A percentile compares a stretch with the other conserved stretches of the same genome.
Evolutionary conservation across 805 yeast species (phyloP).

Genomic region (Saccharomycopsis lassenensis): DNA sequence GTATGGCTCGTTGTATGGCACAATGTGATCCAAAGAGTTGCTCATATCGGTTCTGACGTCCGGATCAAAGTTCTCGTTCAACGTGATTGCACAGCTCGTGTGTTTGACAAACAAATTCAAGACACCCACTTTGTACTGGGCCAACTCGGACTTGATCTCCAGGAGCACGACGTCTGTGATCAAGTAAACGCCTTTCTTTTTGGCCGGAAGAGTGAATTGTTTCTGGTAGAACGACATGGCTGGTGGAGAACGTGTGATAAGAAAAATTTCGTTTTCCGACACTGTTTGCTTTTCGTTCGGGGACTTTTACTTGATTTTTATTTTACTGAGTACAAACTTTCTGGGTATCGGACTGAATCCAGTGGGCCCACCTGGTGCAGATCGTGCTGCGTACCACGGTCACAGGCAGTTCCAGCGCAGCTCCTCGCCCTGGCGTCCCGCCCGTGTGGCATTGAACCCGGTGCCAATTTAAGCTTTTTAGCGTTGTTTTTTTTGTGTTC

Average conservation of each 20-base stretch:
- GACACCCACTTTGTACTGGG: conserved; percentile 48
- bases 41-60: conserved; percentile 66
- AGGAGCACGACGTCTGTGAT: conserved; percentile 54
- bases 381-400: too few relatives aligned
- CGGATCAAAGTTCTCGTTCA: conserved; percentile 74
- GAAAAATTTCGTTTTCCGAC: background rate
- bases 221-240: conserved; percentile 8
- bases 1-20: conserved; percentile 41
- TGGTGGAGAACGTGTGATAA: background rate
- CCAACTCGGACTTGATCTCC: conserved; percentile 45
- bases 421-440: too few relatives aligned
- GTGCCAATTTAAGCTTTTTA: too few relatives aligned
- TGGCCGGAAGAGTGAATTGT: conserved; percentile 12
- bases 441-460: too few relatives aligned
- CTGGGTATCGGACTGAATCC: too few relatives aligned
- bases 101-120: conserved; percentile 63
- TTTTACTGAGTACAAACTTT: background rate
- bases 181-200: conserved; percentile 45
- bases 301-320: background rate
- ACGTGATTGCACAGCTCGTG: conserved; percentile 66
- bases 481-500: too few relatives aligned
- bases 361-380: too few relatives aligned
- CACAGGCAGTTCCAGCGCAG: background rate
- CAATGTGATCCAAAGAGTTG: conserved; percentile 48
- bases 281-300: background rate